Conservation (phyloP, 441 rosid species). For the Mallotus repandus region DNA sequence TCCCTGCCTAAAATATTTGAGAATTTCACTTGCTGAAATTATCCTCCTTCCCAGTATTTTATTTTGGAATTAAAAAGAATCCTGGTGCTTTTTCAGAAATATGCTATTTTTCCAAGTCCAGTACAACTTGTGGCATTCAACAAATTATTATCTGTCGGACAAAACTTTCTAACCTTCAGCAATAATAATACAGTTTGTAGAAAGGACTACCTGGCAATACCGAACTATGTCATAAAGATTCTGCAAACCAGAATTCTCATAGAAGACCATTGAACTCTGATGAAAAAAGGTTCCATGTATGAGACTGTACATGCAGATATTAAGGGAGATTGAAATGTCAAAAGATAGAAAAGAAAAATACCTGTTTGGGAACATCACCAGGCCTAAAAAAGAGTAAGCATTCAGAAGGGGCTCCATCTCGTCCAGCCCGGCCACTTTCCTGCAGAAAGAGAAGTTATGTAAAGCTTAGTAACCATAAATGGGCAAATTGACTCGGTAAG, state of each 20-base stretch:
- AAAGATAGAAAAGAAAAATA: conserved; percentile 24
- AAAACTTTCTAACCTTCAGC: conserved; percentile 10
- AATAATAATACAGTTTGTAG: not conserved
- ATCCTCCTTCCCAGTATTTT: not conserved
- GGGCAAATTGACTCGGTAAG: conserved; percentile 21
- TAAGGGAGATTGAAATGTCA: conserved; percentile 5
- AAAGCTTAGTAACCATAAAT: conserved; percentile 24
- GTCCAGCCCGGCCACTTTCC: conserved; percentile 99
- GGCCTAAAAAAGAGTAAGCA: conserved; percentile 86
- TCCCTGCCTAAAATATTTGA: not conserved
- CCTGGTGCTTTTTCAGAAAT: not conserved
- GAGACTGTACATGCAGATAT: conserved; percentile 2
- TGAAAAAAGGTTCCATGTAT: conserved; percentile 16
- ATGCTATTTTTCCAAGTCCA: not conserved
- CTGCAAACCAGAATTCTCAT: conserved; percentile 92
- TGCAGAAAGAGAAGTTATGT: conserved; percentile 39
- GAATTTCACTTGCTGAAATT: not conserved
- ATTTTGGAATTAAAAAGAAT: not conserved
- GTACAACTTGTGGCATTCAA: not conserved
- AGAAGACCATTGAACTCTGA: conserved; percentile 99
- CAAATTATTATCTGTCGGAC: not conserved
- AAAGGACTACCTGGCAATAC: conserved; percentile 75
- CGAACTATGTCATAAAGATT: conserved; percentile 89
- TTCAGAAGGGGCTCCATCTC: conserved; percentile 97
- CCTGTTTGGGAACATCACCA: conserved; percentile 96